Base-by-base conservation (phyloP, 768 basidiomycete species). In the Boletus insuetus region DNA sequence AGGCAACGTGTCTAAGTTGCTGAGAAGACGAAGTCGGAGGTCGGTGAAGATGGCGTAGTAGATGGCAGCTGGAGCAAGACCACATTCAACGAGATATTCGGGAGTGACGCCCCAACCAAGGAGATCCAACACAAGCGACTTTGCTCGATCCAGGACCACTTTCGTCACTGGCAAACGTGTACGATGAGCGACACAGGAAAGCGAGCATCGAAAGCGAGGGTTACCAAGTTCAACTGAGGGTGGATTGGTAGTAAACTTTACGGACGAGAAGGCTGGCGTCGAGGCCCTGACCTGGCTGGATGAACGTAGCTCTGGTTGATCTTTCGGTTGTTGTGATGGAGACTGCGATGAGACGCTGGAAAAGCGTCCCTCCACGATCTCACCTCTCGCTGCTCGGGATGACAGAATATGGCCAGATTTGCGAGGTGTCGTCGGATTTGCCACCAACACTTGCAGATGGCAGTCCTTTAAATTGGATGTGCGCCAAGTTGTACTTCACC, bases 51-150 rank as follows among this genome's bases (percentile, higher is more conserved):
- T 74, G 50, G 65, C 69, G 54, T 70, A n/a, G n/a, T n/a, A 71
- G 32, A 80, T 62, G 10, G 64, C 68, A 31, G 66, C 66, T 16
- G 68, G 61, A 24, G 79, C 77, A 31, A 83, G 69, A 6, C 79
- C 79, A 19, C 62, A 71, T 16, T 75, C 72, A 44, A 81, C 62
- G 8, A 81, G 72, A 59, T 80, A 78, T 64, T 81, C 78, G 2
- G 79, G 76, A 6, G 71, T 63, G 24, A 82, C 79, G 22, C 79
- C 79, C 79, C 80, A 81, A 13, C 82, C 79, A 8, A 82, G 69
- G n/a, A 83, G 71, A 62, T 82, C 81, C 29, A 82, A 73, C n/a
- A 83, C 76, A 32, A 80, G 66, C 16, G 66, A 65, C 57, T 80
- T 80, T 44, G 79, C 78, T 17, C 63, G 67, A 29, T 77, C 72